phyloP scores from a whole-genome alignment of 2,329 filamentous ascomycete species.

The Podosphaera fusca region DNA sequence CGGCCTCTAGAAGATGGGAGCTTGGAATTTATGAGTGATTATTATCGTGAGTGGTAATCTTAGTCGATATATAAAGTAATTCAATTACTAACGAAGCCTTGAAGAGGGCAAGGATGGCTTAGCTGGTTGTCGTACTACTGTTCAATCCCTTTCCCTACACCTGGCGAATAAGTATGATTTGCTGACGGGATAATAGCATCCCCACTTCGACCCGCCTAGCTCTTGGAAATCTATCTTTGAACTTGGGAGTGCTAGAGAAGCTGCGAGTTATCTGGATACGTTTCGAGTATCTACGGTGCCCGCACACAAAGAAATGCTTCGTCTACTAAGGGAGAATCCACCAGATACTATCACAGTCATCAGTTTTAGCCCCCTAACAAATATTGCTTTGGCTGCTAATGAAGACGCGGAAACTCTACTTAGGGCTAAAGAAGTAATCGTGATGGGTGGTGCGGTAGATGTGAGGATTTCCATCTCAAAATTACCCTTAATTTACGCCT shows the following conservation, averaged over 20 bases:
- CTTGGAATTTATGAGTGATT: slow-evolving; percentile 42
- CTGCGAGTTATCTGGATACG: slow-evolving; percentile 20
- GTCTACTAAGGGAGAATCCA: slow-evolving; percentile 60
- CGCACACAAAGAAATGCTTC: slow-evolving; percentile 74
- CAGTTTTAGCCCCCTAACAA: slow-evolving; percentile 79
- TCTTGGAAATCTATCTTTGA: slow-evolving; percentile 51
- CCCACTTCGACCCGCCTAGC: slow-evolving; percentile 50
- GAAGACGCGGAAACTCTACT: slow-evolving; percentile 80
- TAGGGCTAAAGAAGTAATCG: slow-evolving; percentile 68
- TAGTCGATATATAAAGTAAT: neutral
- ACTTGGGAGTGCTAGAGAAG: slow-evolving; percentile 15
- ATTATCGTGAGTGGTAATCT: slow-evolving; percentile 46
- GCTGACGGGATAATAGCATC: slow-evolving; percentile 26
- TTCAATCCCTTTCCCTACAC: slow-evolving; percentile 9
- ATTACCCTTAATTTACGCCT: slow-evolving; percentile 22
- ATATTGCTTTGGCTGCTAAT: slow-evolving; percentile 68
- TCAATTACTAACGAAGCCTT: neutral
- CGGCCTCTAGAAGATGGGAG: slow-evolving; percentile 66
- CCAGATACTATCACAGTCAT: slow-evolving; percentile 72
- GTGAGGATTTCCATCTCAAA: slow-evolving; percentile 20
- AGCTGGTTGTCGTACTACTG: slow-evolving; percentile 45
- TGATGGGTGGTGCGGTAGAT: slow-evolving; percentile 81
- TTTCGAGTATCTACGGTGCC: slow-evolving; percentile 56
- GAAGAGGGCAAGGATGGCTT: slow-evolving; percentile 54
- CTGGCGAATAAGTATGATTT: neutral